Evolutionary conservation across 2,329 filamentous ascomycete genomes (phyloP).

Genomic region (Xylariaceae sp.): DNA sequence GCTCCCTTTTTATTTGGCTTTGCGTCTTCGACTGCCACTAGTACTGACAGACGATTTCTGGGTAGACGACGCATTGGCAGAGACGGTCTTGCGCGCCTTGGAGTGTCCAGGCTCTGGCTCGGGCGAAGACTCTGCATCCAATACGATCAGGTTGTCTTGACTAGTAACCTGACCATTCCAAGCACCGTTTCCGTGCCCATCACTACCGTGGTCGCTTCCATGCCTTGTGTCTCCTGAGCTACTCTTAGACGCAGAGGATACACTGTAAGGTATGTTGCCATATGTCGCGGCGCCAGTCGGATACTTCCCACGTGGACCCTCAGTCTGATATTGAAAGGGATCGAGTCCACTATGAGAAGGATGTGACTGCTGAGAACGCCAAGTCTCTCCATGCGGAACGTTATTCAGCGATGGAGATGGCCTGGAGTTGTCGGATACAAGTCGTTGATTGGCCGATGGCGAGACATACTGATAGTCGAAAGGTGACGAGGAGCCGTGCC

Average conservation of each 20-base stretch:
- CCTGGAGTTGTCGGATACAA: conserved; percentile 42
- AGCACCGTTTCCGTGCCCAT: conserved; percentile 22
- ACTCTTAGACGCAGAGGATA: conserved; percentile 32
- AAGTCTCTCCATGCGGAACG: conserved; percentile 32
- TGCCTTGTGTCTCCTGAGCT: conserved; percentile 35
- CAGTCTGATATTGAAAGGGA: conserved; percentile 51
- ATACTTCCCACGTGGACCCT: conserved; percentile 38
- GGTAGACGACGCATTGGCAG: conserved; percentile 29
- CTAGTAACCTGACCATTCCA: conserved; percentile 29
- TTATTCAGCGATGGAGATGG: conserved; percentile 33
- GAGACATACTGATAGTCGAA: conserved; percentile 44
- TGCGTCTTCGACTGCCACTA: conserved; percentile 31
- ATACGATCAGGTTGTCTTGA: conserved; percentile 38
- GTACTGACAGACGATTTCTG: conserved; percentile 38
- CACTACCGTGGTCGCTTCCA: conserved; percentile 31
- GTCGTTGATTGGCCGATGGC: conserved; percentile 34
- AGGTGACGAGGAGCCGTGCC: conserved; percentile 33
- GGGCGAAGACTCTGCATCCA: conserved; percentile 29
- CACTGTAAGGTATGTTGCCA: conserved; percentile 13
- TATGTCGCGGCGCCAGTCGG: conserved; percentile 30
- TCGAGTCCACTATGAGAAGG: conserved; percentile 34
- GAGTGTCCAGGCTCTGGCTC: conserved; percentile 29
- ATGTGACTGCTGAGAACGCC: conserved; percentile 30
- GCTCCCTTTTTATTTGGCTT: conserved; percentile 29
- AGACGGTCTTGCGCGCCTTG: conserved; percentile 38